A percentile compares a stretch with the other conserved stretches of the same genome.
Conservation (phyloP, 1,139 yeast genomes). For the Zhuliangozyma parablackwelliae region DNA sequence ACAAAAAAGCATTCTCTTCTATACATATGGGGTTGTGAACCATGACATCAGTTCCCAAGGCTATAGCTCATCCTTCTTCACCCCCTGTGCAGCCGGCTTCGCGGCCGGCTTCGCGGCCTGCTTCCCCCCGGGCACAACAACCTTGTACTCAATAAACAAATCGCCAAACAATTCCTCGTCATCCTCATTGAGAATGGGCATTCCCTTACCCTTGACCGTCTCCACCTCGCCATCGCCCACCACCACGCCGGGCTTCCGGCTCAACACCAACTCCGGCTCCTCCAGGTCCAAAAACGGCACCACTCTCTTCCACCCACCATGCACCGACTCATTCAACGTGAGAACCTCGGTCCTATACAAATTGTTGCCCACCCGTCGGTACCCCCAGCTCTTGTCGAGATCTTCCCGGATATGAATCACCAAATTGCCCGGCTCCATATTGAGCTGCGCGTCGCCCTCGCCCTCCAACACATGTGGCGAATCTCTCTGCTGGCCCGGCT, state of each 20-base stretch:
- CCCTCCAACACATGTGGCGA: slow-evolving; percentile 59
- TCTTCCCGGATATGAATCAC: slow-evolving; percentile 56
- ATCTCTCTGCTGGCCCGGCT: slow-evolving; percentile 67
- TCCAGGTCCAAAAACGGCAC: slow-evolving; percentile 47
- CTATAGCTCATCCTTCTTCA: slow-evolving; percentile 12
- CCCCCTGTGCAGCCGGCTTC: background rate
- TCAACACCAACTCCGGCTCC: slow-evolving; percentile 29
- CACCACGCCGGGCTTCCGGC: slow-evolving; percentile 46
- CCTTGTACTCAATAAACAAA: slow-evolving; percentile 64
- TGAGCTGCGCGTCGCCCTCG: slow-evolving; percentile 84
- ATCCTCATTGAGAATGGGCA: slow-evolving; percentile 51
- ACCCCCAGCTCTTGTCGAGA: slow-evolving; percentile 63
- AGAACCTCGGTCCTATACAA: slow-evolving; percentile 80
- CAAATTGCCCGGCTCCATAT: slow-evolving; percentile 77
- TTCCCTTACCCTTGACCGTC: slow-evolving; percentile 67
- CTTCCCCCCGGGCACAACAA: slow-evolving; percentile 43
- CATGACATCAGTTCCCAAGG: no score
- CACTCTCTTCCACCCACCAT: slow-evolving; percentile 75
- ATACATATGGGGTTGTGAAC: no score
- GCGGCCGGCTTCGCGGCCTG: background rate
- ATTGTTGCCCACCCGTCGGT: slow-evolving; percentile 69
- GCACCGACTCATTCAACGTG: slow-evolving; percentile 63
- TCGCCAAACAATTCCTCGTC: slow-evolving; percentile 63
- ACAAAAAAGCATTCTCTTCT: no score
- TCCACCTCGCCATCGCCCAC: slow-evolving; percentile 71